phyloP scores from a whole-genome alignment of 2,329 filamentous ascomycete species.

The Verticillium albo-atrum region DNA sequence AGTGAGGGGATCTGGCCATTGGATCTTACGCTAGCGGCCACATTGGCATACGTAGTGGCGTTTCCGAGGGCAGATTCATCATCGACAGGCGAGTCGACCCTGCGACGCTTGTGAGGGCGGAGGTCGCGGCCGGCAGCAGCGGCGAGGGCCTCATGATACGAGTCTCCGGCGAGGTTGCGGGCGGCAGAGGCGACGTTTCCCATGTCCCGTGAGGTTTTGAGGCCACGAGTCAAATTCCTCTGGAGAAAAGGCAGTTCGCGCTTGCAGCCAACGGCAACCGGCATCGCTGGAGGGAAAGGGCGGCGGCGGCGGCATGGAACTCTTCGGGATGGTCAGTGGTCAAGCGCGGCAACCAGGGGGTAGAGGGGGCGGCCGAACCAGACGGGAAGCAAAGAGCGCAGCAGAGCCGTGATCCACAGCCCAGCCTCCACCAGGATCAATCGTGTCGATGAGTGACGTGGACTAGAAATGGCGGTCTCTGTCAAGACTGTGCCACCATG shows the following conservation, averaged over 20 bases:
- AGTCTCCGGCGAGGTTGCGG: slow-evolving; percentile 29
- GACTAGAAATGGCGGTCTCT: neutral
- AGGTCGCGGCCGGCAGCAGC: slow-evolving; percentile 18
- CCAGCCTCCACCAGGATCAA: too few relatives aligned
- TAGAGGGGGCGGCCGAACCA: neutral
- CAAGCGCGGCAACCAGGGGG: too few relatives aligned
- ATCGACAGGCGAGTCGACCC: slow-evolving; percentile 35
- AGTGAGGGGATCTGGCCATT: slow-evolving; percentile 14
- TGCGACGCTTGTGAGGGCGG: slow-evolving; percentile 46
- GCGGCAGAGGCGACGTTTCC: slow-evolving; percentile 36
- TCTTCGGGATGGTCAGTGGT: neutral
- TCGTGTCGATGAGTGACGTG: neutral
- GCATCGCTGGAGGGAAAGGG: slow-evolving; percentile 40
- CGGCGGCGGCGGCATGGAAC: slow-evolving; percentile 26
- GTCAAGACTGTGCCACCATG: neutral
- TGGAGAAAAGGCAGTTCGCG: slow-evolving; percentile 50
- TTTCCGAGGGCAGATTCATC: slow-evolving; percentile 21
- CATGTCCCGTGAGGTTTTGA: slow-evolving; percentile 42
- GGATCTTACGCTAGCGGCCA: neutral
- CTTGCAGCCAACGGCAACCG: slow-evolving; percentile 39
- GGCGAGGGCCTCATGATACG: neutral
- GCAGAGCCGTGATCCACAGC: neutral
- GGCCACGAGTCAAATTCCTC: slow-evolving; percentile 46
- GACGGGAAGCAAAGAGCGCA: neutral
- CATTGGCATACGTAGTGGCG: neutral